A percentile compares a stretch with the other conserved stretches of the same genome.
Conservation (phyloP, 2,329 filamentous ascomycete genomes). For the Paecilomyces sp. region DNA sequence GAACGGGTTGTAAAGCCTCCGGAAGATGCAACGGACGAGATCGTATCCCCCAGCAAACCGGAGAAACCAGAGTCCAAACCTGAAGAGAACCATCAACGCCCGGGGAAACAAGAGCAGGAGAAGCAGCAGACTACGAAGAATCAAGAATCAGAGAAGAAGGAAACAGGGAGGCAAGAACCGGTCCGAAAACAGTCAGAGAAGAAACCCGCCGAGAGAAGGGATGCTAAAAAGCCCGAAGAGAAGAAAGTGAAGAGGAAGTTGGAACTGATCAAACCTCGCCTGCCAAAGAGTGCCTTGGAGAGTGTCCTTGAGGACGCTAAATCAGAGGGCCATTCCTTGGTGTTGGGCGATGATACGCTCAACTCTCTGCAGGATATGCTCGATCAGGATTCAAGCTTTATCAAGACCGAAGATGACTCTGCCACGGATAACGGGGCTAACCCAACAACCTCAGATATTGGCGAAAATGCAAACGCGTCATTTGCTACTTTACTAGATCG, state of each 20-base stretch:
- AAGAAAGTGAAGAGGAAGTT: slow-evolving; percentile 12
- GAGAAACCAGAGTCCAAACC: slow-evolving; percentile 1
- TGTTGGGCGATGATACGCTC: slow-evolving; percentile 38
- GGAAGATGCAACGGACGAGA: slow-evolving; percentile 17
- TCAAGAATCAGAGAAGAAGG: not conserved
- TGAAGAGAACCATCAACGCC: not conserved
- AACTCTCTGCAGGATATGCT: slow-evolving; percentile 38
- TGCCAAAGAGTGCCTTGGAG: slow-evolving; percentile 36
- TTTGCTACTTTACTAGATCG: slow-evolving; percentile 25
- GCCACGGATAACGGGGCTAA: slow-evolving; percentile 19
- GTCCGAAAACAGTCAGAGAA: slow-evolving; percentile 4
- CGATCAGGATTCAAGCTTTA: slow-evolving; percentile 18
- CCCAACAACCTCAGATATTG: slow-evolving; percentile 3
- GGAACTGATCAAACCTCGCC: slow-evolving; percentile 26
- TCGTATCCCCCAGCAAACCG: slow-evolving; percentile 11
- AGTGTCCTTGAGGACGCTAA: slow-evolving; percentile 34
- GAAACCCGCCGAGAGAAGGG: slow-evolving; percentile 4
- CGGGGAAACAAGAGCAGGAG: not conserved
- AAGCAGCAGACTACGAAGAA: not conserved
- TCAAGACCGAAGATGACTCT: slow-evolving; percentile 19
- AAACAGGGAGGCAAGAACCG: not conserved
- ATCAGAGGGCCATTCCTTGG: slow-evolving; percentile 28
- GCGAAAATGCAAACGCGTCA: no score
- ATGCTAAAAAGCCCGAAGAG: slow-evolving; percentile 3
- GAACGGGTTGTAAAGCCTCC: slow-evolving; percentile 19